Evolutionary conservation across 768 basidiomycete species (phyloP), one percentile per base, ranked within the genome.

Genomic region (Russula dissimulans): DNA sequence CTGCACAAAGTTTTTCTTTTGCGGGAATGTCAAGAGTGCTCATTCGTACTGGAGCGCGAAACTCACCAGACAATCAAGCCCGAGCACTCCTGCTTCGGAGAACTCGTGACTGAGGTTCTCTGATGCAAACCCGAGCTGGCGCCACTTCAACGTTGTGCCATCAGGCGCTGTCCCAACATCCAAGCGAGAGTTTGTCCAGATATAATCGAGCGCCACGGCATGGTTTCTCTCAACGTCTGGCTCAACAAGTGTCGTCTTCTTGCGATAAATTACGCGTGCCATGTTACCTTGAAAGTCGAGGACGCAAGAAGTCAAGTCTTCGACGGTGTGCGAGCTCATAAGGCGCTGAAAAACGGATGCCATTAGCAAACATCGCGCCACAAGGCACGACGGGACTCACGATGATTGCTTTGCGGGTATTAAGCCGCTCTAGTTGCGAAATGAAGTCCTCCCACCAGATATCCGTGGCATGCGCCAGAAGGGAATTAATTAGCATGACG

Each of bases 261-360:
- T 89, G 57, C 86, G 82, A 70, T 89, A 87, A 14, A 82, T 83
- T 32, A 91, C 82, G 42, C 89, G 83, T 56, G 89, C 77, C 60
- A 92, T 81, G 71, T 91, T 91, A 31, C 88, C 85, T 74, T 94
- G 91, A 71, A 93, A 94, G 69, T 93, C 88, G 57, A 93, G 78
- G 49, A 94, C 86, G 59, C 85, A 86, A 0, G 90, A 92, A 7
- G 86, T 84, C 56, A 92, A 74, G 68, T 93, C 91, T 63, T 91
- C 89, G 51, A 84, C 81, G 32, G 84, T 86, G 65, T 90, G 87
- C 34, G 86, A 79, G 8, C 86, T 84, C 89, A 92, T 93, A 50
- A 93, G 78, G 58, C 85, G 83, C 89, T 93, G 66, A 26, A 17
- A 32, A 34, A 26, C 45, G 17, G 34, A 46, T 10, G 43, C 31